These are phyloP conservation scores for Tuber borchii DNA, from an alignment of 495 filamentous ascomycete genomes.

Conservation along the genomic window DNA sequence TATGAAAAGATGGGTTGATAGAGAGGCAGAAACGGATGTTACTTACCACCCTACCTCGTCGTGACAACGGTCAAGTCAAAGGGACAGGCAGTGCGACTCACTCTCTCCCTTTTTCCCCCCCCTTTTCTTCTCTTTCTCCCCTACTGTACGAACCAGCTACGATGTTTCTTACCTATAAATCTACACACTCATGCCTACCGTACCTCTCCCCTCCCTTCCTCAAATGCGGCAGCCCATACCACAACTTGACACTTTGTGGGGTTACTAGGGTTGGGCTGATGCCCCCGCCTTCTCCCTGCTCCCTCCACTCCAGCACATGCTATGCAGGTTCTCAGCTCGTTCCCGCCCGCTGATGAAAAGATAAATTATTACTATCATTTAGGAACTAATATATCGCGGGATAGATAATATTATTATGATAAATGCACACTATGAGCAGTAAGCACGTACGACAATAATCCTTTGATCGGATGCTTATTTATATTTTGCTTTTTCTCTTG, in stretches of 20 bases:
- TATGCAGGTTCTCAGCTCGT: not conserved
- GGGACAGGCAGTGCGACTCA: too few relatives aligned
- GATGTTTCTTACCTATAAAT: not conserved
- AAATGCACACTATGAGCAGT: not conserved
- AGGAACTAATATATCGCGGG: not conserved
- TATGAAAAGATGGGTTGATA: not conserved
- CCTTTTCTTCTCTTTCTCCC: too few relatives aligned
- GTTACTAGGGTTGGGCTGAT: not conserved
- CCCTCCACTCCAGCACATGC: not conserved
- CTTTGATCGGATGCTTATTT: not conserved
- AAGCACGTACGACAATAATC: not conserved
- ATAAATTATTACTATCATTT: not conserved
- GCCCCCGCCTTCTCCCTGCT: not conserved
- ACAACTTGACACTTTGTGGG: conserved; percentile 1
- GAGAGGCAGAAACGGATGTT: not conserved
- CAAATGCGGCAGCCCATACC: not conserved
- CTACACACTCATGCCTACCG: not conserved
- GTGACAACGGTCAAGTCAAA: not conserved
- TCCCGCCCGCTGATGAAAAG: not conserved
- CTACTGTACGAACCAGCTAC: not conserved
- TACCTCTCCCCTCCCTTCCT: not conserved
- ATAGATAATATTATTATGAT: not conserved
- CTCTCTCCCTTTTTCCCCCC: too few relatives aligned
- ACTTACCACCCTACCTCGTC: not conserved
- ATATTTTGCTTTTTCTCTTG: not conserved